Conservation (phyloP, 2,329 filamentous ascomycete genomes). For the Colletotrichum brevisporum region DNA sequence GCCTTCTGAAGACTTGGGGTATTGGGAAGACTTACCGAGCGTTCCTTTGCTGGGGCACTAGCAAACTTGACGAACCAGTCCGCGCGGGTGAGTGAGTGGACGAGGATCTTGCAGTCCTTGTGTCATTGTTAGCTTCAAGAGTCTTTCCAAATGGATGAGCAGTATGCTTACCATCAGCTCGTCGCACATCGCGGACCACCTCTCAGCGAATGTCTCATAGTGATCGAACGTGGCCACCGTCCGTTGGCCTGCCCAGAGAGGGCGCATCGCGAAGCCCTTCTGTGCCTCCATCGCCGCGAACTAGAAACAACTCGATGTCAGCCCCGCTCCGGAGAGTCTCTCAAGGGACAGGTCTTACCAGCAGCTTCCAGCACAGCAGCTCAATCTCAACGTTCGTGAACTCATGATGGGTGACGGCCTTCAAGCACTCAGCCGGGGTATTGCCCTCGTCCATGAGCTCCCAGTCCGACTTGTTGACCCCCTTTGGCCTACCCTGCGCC, state of each 20-base stretch:
- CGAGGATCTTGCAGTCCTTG: conserved; percentile 24
- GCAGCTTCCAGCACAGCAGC: conserved; percentile 19
- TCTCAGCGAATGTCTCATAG: conserved; percentile 8
- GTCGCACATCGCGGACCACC: conserved; percentile 2
- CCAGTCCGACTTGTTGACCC: conserved; percentile 23
- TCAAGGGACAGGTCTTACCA: not conserved
- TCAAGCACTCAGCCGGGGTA: not conserved
- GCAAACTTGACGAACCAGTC: conserved; percentile 30
- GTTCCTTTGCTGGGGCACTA: conserved; percentile 10
- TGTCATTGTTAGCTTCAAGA: not conserved
- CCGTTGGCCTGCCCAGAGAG: conserved; percentile 4
- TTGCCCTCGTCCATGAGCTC: not conserved
- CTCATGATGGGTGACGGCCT: not conserved
- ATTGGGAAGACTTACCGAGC: not conserved
- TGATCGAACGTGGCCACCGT: not conserved
- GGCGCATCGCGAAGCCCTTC: conserved; percentile 2
- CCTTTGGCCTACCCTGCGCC: not conserved
- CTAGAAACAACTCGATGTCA: not conserved
- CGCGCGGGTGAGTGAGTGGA: conserved; percentile 19
- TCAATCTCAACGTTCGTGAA: conserved; percentile 19
- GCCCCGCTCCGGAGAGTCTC: no score
- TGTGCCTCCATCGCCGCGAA: conserved; percentile 13
- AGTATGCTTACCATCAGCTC: conserved; percentile 1
- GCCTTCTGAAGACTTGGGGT: not conserved
- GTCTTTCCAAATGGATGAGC: rapidly evolving